Evolutionary conservation across 345 rosid genomes (phyloP), one percentile per base, ranked within the genome.

Genomic region (Camelina hispida): DNA sequence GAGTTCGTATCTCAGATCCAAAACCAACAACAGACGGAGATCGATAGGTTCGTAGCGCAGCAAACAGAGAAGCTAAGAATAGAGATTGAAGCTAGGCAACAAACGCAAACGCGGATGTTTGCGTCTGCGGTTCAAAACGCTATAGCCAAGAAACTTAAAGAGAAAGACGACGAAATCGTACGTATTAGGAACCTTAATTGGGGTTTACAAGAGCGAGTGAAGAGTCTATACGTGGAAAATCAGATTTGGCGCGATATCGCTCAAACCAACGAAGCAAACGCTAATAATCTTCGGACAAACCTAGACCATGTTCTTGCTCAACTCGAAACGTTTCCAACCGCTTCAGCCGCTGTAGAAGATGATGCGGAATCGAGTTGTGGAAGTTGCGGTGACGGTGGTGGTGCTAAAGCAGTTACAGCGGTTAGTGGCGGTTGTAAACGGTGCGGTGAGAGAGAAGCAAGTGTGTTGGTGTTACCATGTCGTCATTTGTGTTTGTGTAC

Each of bases 401-500:
- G 52, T 5, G 40, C 25, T 51, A 78, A 62, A 47, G 76, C 67
- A 58, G 16, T 48, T 38, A 51, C 28, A 38, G 69, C 22, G 43
- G 62, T 8, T n/a, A 28, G 78, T 51, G 73, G 73, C 11, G 67
- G 65, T 40, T 90, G 94, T 74, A 68, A 80, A 61, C 80, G 76
- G 78, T 93, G 98, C 75, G 87, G 96, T 82, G 83, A 76, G 80
- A 80, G 69, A 76, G 94, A 90, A 51, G 74, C 91, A 5, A 80
- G 90, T 57, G 96, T 90, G 81, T 42, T 93, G 89, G 70, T 93
- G 78, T 67, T 90, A 78, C 96, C 98, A 43, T 93, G 98, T 81
- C 81, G 94, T 79, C 98, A 93, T 79, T 81, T 93, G 42, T 88
- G 97, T 86, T 83, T 92, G 62, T 90, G 96, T 76, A 48, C 89